A percentile compares a stretch with the other conserved stretches of the same genome.
Evolutionary conservation across 495 filamentous ascomycete genomes (phyloP).

Genomic region (Stereocaulon alpinum): DNA sequence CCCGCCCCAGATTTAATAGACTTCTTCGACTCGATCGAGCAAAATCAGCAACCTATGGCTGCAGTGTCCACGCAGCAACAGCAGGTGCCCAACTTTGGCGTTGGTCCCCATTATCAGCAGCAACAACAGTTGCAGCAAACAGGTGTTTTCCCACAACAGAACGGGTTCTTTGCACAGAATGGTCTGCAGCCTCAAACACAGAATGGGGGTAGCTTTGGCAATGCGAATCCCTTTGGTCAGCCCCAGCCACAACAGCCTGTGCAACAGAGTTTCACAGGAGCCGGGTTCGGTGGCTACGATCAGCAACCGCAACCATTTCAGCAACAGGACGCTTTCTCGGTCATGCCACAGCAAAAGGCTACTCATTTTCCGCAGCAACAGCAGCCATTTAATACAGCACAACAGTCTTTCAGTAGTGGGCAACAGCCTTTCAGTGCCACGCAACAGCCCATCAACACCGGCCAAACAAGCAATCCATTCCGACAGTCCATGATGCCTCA

Average conservation of each 20-base stretch:
- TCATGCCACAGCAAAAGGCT: slow-evolving; percentile 48
- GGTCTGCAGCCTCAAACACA: slow-evolving; percentile 37
- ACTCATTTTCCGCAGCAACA: slow-evolving; percentile 32
- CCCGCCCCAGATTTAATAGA: slow-evolving; percentile 84
- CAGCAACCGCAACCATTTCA: slow-evolving; percentile 56
- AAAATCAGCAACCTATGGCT: slow-evolving; percentile 71
- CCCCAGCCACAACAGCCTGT: slow-evolving; percentile 34
- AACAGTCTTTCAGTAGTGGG: slow-evolving; percentile 14
- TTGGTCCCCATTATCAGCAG: slow-evolving; percentile 34
- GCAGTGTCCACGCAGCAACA: slow-evolving; percentile 32
- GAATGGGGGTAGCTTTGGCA: slow-evolving; percentile 24
- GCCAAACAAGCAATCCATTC: slow-evolving; percentile 70
- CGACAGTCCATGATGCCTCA: slow-evolving; percentile 70
- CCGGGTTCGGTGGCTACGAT: slow-evolving; percentile 80
- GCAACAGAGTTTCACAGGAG: slow-evolving; percentile 58
- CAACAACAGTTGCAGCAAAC: slow-evolving; percentile 27
- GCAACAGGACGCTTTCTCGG: slow-evolving; percentile 40
- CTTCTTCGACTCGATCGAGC: slow-evolving; percentile 96
- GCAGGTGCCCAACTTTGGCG: slow-evolving; percentile 32
- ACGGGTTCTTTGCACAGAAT: slow-evolving; percentile 21
- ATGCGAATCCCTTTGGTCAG: slow-evolving; percentile 46
- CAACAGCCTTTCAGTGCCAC: slow-evolving; percentile 28
- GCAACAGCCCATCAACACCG: slow-evolving; percentile 10
- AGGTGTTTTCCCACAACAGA: slow-evolving; percentile 32
- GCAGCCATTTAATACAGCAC: slow-evolving; percentile 24